Percentiles rank a stretch among this genome's conserved stretches.
These are phyloP conservation scores for Fistulinella staudtii DNA, from an alignment of 1,284 basidiomycete genomes.

Conservation along the genomic window DNA sequence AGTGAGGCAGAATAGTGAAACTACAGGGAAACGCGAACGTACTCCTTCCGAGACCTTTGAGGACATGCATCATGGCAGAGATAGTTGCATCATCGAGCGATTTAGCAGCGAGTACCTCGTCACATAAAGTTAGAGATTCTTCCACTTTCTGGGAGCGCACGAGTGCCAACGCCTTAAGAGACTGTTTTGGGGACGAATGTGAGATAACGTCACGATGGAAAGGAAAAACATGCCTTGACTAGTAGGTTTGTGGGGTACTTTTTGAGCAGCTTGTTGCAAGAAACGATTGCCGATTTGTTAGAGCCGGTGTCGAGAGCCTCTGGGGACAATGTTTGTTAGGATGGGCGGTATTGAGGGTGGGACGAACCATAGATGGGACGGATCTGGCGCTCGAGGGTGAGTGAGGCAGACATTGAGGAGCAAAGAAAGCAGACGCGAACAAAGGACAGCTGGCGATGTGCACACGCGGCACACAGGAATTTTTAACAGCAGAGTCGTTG, in stretches of 20 bases:
- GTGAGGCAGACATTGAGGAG: constrained; percentile 40
- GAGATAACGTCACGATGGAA: not conserved
- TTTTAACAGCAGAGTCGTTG: constrained; percentile 21
- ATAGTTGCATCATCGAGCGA: constrained; percentile 68
- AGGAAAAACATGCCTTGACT: constrained; percentile 53
- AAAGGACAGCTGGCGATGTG: not conserved
- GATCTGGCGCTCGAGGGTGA: constrained; percentile 70
- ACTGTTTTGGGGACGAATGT: constrained; percentile 32
- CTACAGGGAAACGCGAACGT: constrained; percentile 28
- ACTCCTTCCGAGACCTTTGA: constrained; percentile 74
- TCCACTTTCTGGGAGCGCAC: constrained; percentile 78
- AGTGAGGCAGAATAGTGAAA: constrained; percentile 4
- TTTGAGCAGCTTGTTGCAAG: constrained; percentile 82
- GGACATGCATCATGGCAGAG: constrained; percentile 75
- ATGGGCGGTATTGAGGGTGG: not conserved
- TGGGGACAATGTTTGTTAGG: constrained; percentile 37
- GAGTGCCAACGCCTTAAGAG: constrained; percentile 80
- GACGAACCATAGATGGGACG: constrained; percentile 71
- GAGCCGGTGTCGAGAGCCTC: constrained; percentile 81
- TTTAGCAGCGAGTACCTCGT: constrained; percentile 69
- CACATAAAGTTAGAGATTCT: constrained; percentile 73
- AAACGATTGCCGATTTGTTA: constrained; percentile 78
- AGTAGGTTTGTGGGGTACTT: constrained; percentile 70
- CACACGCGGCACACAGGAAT: constrained; percentile 14
- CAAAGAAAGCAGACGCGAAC: constrained; percentile 1